Evolutionary conservation across 345 rosid genomes (phyloP).

Genomic region (Eucalyptus pauciflora): DNA sequence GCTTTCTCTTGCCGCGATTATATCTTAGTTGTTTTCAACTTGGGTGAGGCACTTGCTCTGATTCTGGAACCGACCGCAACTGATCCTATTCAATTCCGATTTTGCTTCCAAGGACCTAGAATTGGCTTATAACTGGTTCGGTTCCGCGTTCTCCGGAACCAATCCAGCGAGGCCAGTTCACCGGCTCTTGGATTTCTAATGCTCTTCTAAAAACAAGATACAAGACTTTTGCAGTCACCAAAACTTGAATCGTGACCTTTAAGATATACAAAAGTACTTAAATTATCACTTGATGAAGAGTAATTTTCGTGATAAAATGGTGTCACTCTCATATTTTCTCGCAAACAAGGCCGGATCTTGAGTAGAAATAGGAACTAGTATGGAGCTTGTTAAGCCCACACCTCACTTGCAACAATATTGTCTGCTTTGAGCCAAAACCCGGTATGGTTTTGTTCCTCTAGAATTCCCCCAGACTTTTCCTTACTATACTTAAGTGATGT

Average conservation of each 20-base stretch:
- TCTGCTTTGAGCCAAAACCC: accelerated
- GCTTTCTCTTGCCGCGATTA: background rate
- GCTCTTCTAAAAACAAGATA: background rate
- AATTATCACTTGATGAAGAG: background rate
- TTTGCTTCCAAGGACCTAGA: background rate
- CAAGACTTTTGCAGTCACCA: background rate
- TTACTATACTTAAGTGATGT: too few species aligned
- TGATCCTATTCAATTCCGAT: background rate
- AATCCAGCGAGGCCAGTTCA: background rate
- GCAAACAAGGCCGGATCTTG: background rate
- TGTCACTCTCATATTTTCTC: background rate
- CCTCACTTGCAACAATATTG: background rate
- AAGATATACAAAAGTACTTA: background rate
- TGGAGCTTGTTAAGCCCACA: background rate
- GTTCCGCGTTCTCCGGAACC: background rate
- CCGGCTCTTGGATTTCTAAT: background rate
- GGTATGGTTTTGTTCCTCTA: background rate
- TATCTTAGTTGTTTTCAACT: background rate
- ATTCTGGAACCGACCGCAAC: background rate
- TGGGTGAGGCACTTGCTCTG: background rate
- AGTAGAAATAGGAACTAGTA: background rate
- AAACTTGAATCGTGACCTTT: background rate
- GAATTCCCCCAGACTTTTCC: background rate
- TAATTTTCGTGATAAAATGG: background rate
- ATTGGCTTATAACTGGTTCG: background rate